These are phyloP conservation scores for Pythium sp. DNA, from an alignment of 352 stramenopile genomes.

Conservation along the genomic window DNA sequence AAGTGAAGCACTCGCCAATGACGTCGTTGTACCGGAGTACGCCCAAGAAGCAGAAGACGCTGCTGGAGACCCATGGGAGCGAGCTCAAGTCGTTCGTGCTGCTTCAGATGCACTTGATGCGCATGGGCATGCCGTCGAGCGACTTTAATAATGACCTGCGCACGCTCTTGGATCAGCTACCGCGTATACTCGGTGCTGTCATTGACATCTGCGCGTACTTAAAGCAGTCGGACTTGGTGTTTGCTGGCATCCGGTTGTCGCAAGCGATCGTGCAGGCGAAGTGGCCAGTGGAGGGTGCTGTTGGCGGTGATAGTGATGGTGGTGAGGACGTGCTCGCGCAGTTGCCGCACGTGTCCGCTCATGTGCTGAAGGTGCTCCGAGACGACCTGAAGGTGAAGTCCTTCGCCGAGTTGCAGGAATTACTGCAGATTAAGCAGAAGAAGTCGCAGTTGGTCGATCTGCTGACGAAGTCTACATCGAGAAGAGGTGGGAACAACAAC, in stretches of 20 bases:
- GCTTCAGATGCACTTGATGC: conserved; percentile 94
- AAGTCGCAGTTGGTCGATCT: conserved; percentile 34
- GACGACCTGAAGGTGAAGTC: conserved; percentile 26
- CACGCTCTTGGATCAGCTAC: conserved; percentile 94
- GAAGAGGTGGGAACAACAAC: conserved; percentile 12
- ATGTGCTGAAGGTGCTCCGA: conserved; percentile 28
- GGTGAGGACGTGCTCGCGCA: conserved; percentile 33
- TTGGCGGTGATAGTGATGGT: not conserved
- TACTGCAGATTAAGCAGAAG: conserved; percentile 26
- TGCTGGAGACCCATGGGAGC: conserved; percentile 76
- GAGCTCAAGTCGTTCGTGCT: conserved; percentile 88
- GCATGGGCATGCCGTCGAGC: conserved; percentile 92
- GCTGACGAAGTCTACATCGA: conserved; percentile 26
- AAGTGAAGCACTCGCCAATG: conserved; percentile 60
- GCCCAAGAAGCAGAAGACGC: conserved; percentile 48
- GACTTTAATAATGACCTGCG: conserved; percentile 98
- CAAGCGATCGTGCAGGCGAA: conserved; percentile 53
- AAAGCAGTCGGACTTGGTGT: conserved; percentile 48
- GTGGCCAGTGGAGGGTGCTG: conserved; percentile 34
- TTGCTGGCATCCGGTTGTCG: conserved; percentile 50
- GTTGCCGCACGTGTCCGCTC: conserved; percentile 38
- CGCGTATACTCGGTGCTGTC: conserved; percentile 92
- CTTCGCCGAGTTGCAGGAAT: conserved; percentile 34
- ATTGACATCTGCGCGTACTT: conserved; percentile 85
- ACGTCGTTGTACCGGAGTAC: conserved; percentile 43